Base-by-base conservation (phyloP, 2,329 filamentous ascomycete species). In the Scedosporium apiospermum region DNA sequence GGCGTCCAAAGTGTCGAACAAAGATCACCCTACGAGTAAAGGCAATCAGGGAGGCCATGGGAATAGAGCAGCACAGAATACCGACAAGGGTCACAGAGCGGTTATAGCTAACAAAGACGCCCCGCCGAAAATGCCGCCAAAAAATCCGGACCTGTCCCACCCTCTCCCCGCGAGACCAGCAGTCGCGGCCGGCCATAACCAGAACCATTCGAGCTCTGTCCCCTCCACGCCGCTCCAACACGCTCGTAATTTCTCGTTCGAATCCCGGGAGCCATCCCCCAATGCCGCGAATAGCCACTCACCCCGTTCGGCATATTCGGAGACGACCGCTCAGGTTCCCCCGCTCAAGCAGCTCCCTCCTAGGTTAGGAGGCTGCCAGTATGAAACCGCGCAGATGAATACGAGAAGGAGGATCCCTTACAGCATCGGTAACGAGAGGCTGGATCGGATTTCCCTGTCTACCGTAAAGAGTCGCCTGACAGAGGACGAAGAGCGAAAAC, bases 211-310 rank as follows among this genome's bases (percentile, higher is more conserved):
- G 26, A 96, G 83, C 72, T 98, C 93, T 7, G 90, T 97, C 58
- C 93, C 93, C 1, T 96, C 93, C 1, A 98, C 93, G 3, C 95
- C 93, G 7, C 90, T 93, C 71, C 93, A 97, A 73, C 89, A 90
- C 75, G 86, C 92, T 67, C 87, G 91, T 64, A 88, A 93, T 69
- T 89, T 95, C 70, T 89, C 89, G 2, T 90, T 89, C 69, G 86
- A 87, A 71, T 95, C 92, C 58, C 84, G 82, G 65, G 83, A 85
- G 65, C 93, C 91, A 9, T 97, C 93, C 16, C 93, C 93, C 44
- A 89, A 84, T 68, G 86, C 87, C 61, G 81, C 85, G 58, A 86
- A 85, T 66, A 91, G 87, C 73, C 90, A 93, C 68, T 97, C 93
- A 14, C 95, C 93, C 46, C 88, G 90, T 64, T 97, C 93, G 3